Evolutionary conservation across 2,329 filamentous ascomycete species (phyloP).

Genomic region (Fusarium brachygibbosum): DNA sequence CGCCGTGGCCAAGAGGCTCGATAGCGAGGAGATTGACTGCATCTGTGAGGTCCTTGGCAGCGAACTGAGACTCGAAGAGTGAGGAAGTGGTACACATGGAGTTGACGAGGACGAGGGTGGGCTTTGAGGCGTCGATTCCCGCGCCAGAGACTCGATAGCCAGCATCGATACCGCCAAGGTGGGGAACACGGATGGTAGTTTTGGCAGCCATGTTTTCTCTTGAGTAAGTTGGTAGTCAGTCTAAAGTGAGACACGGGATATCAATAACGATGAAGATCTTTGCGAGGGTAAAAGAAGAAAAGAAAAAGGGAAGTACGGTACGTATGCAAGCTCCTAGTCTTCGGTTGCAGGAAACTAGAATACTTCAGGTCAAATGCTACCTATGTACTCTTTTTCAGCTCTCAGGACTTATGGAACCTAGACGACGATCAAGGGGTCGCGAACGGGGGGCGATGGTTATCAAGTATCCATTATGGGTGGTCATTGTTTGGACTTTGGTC

Average conservation of each 20-base stretch:
- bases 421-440: constrained; percentile 30
- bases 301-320: not conserved
- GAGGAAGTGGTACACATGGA: constrained; percentile 64
- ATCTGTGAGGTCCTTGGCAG: constrained; percentile 55
- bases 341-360: not conserved
- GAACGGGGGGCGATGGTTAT: not conserved
- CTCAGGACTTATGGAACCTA: not conserved
- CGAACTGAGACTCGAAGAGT: constrained; percentile 61
- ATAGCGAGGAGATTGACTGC: constrained; percentile 65
- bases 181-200: constrained; percentile 61
- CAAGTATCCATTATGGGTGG: constrained; percentile 14
- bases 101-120: constrained; percentile 66
- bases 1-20: constrained; percentile 67
- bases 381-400: constrained; percentile 1
- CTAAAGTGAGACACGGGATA: not conserved
- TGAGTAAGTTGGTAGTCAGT: not conserved
- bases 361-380: not conserved
- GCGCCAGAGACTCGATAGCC: constrained; percentile 60
- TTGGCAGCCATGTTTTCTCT: constrained; percentile 52
- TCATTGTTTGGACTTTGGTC: constrained; percentile 5
- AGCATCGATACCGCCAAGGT: constrained; percentile 62
- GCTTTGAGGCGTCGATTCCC: constrained; percentile 63
- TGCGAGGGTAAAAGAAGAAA: not conserved
- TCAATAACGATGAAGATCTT: constrained; percentile 3
- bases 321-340: not conserved